A percentile compares a stretch with the other conserved stretches of the same genome.
phyloP scores from a whole-genome alignment of 345 rosid species.

The Acer campestre region DNA sequence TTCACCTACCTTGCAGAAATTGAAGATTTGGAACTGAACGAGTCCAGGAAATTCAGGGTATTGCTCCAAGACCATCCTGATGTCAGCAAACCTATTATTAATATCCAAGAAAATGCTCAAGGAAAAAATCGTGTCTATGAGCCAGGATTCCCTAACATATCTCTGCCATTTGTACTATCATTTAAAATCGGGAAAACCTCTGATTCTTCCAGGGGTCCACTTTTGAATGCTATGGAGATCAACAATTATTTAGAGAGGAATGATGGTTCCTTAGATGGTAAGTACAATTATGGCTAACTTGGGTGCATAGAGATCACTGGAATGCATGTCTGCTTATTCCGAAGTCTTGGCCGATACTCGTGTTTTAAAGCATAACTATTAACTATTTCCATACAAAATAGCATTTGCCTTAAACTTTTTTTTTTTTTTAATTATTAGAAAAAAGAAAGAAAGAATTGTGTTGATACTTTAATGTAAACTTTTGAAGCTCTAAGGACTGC shows the following conservation, averaged over 20 bases:
- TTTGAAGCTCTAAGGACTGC: constrained; percentile 7
- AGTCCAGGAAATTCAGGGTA: constrained; percentile 89
- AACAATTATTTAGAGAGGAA: constrained; percentile 66
- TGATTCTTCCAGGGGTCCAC: constrained; percentile 92
- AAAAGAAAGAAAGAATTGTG: not conserved
- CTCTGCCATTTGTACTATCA: constrained; percentile 82
- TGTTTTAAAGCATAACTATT: constrained; percentile 6
- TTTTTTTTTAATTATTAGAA: too few relatives aligned
- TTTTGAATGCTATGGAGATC: constrained; percentile 95
- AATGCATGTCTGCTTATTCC: not conserved
- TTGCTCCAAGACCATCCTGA: constrained; percentile 74
- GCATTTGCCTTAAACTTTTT: not conserved
- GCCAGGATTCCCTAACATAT: constrained; percentile 77
- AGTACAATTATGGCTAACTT: constrained; percentile 27
- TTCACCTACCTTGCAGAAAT: constrained; percentile 86
- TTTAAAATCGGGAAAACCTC: constrained; percentile 75
- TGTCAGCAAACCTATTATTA: constrained; percentile 71
- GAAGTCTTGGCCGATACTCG: constrained; percentile 7
- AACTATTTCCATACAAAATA: not conserved
- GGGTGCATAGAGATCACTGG: not conserved
- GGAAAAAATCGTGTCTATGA: constrained; percentile 75
- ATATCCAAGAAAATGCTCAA: constrained; percentile 90
- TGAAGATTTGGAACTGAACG: constrained; percentile 66
- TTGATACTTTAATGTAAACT: not conserved
- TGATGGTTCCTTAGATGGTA: constrained; percentile 83